Percentiles rank a stretch among this genome's conserved stretches.
Conservation (phyloP, 176 grass and related monocot species). For the Avena sativa region DNA sequence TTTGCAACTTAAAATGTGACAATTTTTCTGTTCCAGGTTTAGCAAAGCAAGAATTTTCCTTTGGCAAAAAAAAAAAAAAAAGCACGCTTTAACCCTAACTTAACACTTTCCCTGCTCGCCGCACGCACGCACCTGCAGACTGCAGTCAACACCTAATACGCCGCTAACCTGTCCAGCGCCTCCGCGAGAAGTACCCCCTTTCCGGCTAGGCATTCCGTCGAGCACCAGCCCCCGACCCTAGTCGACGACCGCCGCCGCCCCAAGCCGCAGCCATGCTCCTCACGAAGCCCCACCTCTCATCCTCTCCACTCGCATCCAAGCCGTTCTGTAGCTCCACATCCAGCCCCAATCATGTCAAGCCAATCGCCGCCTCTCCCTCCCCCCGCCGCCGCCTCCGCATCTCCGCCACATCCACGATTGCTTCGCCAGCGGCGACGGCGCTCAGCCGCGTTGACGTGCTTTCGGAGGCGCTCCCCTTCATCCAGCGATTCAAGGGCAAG, state of each 20-base stretch:
- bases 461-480: constrained; percentile 80
- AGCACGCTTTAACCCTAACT: not conserved
- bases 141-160: not conserved
- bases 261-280: constrained; percentile 40
- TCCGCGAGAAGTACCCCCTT: not conserved
- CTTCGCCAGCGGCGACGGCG: not conserved
- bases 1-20: no score
- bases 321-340: constrained; percentile 7
- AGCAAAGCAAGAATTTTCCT: no score
- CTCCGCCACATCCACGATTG: constrained; percentile 26
- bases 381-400: constrained; percentile 28
- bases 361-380: not conserved
- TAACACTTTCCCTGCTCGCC: not conserved
- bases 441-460: constrained; percentile 62
- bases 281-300: constrained; percentile 37
- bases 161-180: not conserved
- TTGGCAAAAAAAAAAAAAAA: no score
- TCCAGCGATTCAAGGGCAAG: constrained; percentile 78
- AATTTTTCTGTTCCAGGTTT: no score
- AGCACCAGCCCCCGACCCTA: not conserved
- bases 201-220: constrained; percentile 39
- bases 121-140: not conserved
- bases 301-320: constrained; percentile 10
- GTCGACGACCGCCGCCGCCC: not conserved
- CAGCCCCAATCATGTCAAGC: constrained; percentile 3